Base-by-base conservation (phyloP, 805 yeast genomes). In the Teunomyces lycoperdinae region DNA sequence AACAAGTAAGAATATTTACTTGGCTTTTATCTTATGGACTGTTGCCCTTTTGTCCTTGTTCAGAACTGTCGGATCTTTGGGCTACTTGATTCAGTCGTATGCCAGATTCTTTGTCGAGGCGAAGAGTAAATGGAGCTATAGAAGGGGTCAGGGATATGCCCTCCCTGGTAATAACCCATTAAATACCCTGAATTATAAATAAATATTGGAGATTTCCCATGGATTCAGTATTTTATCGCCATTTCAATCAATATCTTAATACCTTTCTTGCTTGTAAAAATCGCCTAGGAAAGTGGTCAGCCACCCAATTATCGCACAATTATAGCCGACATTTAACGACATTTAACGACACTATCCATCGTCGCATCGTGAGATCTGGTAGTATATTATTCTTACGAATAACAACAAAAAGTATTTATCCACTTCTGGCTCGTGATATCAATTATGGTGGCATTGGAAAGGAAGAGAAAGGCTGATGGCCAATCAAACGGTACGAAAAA, bases 21-120 rank as follows among this genome's bases (percentile, higher is more conserved):
- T 92, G 58, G 84, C 85, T 26, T 83, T 89, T 61, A 88, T 94
- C 57, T 73, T 94, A 50, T 91, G 97, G 97, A 78, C 92, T 8
- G 97, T 92, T 47, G 96, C 97, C 1, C 84, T 79, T 0, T 75
- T 94, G 57, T 86, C 98, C 0, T 70, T 82, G 4, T 79, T 90
- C 66, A 80, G 98, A 68, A 96, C 91, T 1, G 46, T 78, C 27
- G 99, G 98, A 1, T 88, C 97, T 0, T 58, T 82, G 35, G 77
- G 83, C 1, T 94, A 84, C 70, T 74, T 94, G 58, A 34, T 78
- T 9, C 76, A 71, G 51, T 58, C 52, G 28, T 55, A 55, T 11
- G 71, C 73, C 1, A 55, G 78, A 43, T 65, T 65, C 47, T 49
- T 70, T 14, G 74, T 73, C 2, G 74, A 71, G 45, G 55, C 73